phyloP scores from a whole-genome alignment of 768 basidiomycete genomes.

The Chalciporus piperatus region DNA sequence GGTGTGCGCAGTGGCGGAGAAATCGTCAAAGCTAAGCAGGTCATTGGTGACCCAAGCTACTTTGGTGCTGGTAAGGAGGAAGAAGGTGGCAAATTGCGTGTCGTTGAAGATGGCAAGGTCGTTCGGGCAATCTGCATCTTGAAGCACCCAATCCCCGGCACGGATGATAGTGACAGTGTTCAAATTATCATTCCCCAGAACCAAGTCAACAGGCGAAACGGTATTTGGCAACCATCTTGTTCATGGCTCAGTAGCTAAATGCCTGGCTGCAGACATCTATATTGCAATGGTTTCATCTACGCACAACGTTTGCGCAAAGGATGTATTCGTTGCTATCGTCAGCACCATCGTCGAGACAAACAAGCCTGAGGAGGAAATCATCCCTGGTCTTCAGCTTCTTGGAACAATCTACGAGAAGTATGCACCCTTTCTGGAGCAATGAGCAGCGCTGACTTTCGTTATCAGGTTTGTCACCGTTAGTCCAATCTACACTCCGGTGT shows the following conservation, averaged over 20 bases:
- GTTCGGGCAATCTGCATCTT: constrained; percentile 96
- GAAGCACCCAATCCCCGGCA: constrained; percentile 97
- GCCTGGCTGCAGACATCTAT: constrained; percentile 77
- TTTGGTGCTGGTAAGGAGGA: constrained; percentile 72
- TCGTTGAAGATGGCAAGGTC: constrained; percentile 91
- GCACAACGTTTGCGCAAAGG: constrained; percentile 96
- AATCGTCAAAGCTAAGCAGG: constrained; percentile 94
- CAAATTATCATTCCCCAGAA: constrained; percentile 99
- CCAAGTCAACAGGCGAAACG: constrained; percentile 90
- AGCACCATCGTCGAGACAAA: constrained; percentile 97
- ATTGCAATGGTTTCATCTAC: constrained; percentile 96
- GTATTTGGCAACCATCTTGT: constrained; percentile 42
- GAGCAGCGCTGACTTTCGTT: constrained; percentile 8
- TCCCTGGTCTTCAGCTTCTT: constrained; percentile 87
- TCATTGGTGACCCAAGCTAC: constrained; percentile 98
- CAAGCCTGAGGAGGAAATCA: constrained; percentile 87
- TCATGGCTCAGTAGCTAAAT: constrained; percentile 2
- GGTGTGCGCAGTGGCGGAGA: constrained; percentile 89
- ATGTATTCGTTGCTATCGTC: constrained; percentile 94
- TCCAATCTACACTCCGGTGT: constrained; percentile 86
- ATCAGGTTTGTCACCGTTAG: constrained; percentile 86
- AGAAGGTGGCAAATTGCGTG: constrained; percentile 77
- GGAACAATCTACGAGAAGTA: constrained; percentile 95
- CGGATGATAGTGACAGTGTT: constrained; percentile 90
- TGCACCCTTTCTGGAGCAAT: constrained; percentile 17